Base-by-base conservation (phyloP, 495 filamentous ascomycete genomes). In the Neurospora tetraspora region DNA sequence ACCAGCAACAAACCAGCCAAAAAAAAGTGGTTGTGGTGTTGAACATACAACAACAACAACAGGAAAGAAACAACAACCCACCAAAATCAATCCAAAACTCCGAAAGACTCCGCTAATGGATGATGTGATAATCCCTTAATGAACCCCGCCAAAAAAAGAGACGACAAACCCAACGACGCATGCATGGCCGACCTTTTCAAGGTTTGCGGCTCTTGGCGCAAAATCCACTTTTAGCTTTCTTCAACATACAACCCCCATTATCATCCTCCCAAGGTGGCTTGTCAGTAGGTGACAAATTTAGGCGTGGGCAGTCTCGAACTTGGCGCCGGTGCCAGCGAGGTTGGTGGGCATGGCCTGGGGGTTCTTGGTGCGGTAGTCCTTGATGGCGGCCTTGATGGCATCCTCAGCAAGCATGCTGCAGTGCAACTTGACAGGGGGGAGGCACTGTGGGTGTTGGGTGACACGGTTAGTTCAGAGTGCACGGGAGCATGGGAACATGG, bases 391-490 rank as follows among this genome's bases (percentile, higher is more conserved):
- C 84, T 98, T 98, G 88, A 99, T 98, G 73, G 96, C 96, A 81
- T 99, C 95, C 84, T 99, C 96, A 36, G 96, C 96, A 73, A 99
- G 90, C 93, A 99, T 97, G 72, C 94, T 98, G 88, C 96, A 99
- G 83, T 99, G 96, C 38, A 98, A 82, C 84, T 99, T 99, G 69
- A 99, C 96, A 47, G 96, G 96, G 16, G 96, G 96, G 76, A 96
- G 82, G 78, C 96, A 97, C 74, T 79, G 40, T 5, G 37, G 1
- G 43, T 1, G 43, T 10, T 20, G n/a, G 45, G 53, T 61, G 53
- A 20, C 18, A 39, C 39, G 36, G 70, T 73, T 18, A 74, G 70
- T 61, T 61, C 11, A 27, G 14, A 39, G 34, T 11, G 31, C 0
- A 5, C 9, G 38, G 12, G 23, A 39, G 40, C 20, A 14, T 27